Percentiles rank a stretch among this genome's conserved stretches.
Evolutionary conservation across 257 asterid genomes (phyloP).

Genomic region (Fraxinus anomala): DNA sequence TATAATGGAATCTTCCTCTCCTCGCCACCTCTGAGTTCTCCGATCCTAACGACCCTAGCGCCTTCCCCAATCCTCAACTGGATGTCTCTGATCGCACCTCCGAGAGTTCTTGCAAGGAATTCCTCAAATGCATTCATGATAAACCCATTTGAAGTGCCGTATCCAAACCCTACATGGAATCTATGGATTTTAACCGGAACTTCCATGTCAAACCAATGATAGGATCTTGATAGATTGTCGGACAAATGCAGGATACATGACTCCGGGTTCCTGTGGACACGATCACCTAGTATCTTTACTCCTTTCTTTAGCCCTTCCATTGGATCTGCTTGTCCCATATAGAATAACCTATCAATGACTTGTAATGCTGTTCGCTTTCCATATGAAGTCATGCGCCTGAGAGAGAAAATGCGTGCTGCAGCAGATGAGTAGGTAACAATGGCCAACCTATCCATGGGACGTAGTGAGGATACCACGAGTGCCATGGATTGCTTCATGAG

Average conservation of each 20-base stretch:
- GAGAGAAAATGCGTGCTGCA: conserved; percentile 80
- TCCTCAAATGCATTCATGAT: conserved; percentile 82
- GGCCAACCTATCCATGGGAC: conserved; percentile 74
- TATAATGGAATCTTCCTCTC: conserved; percentile 70
- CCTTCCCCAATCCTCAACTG: conserved; percentile 65
- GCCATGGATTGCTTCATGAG: conserved; percentile 94
- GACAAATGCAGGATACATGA: conserved; percentile 73
- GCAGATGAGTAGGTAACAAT: conserved; percentile 81
- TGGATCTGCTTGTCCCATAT: conserved; percentile 81
- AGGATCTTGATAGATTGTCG: conserved; percentile 59
- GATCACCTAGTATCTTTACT: conserved; percentile 69
- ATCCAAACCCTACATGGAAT: conserved; percentile 70
- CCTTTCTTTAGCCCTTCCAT: conserved; percentile 84
- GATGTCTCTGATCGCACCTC: conserved; percentile 69
- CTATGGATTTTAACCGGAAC: conserved; percentile 48
- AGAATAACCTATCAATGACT: conserved; percentile 72
- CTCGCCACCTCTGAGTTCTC: conserved; percentile 84
- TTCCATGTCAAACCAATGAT: conserved; percentile 52
- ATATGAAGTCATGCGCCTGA: conserved; percentile 75
- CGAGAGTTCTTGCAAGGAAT: conserved; percentile 66
- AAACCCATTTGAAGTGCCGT: conserved; percentile 61
- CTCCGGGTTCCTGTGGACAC: conserved; percentile 67
- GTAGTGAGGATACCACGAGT: conserved; percentile 65
- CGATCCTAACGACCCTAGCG: conserved; percentile 55
- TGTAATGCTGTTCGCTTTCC: conserved; percentile 76